phyloP scores from a whole-genome alignment of 176 grass and related monocot species.

The Raddia guianensis region DNA sequence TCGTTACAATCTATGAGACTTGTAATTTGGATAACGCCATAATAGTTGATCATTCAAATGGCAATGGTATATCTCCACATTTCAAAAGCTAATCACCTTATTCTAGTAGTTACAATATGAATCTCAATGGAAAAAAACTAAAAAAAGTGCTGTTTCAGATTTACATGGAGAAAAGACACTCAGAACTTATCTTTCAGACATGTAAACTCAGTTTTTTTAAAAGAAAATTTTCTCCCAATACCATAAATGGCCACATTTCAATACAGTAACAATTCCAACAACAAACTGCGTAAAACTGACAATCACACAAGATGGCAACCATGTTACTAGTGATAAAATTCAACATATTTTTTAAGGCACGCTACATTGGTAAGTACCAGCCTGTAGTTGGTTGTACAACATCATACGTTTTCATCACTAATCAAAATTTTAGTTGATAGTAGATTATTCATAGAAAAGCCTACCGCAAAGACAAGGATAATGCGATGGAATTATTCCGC shows the following conservation, averaged over 20 bases:
- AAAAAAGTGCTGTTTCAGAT: neutral
- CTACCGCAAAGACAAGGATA: neutral
- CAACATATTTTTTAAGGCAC: neutral
- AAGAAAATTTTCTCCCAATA: neutral
- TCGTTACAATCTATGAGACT: constrained; percentile 4
- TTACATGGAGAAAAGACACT: neutral
- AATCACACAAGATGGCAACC: neutral
- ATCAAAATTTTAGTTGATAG: neutral
- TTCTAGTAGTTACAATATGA: neutral
- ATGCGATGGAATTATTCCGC: neutral
- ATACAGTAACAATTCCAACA: neutral
- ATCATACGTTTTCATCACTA: neutral
- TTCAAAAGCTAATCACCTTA: constrained; percentile 13
- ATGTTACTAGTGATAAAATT: constrained; percentile 1
- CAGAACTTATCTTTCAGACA: neutral
- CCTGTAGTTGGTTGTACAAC: neutral
- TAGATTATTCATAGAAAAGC: neutral
- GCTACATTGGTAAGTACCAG: neutral
- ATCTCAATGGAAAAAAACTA: neutral
- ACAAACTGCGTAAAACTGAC: neutral
- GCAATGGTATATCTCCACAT: constrained; percentile 9
- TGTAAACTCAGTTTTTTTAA: neutral
- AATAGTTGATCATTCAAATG: constrained; percentile 16
- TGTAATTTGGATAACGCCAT: neutral
- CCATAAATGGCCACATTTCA: neutral